Base-by-base conservation (phyloP, 352 stramenopile genomes). In the Phytopythium aichiense region DNA sequence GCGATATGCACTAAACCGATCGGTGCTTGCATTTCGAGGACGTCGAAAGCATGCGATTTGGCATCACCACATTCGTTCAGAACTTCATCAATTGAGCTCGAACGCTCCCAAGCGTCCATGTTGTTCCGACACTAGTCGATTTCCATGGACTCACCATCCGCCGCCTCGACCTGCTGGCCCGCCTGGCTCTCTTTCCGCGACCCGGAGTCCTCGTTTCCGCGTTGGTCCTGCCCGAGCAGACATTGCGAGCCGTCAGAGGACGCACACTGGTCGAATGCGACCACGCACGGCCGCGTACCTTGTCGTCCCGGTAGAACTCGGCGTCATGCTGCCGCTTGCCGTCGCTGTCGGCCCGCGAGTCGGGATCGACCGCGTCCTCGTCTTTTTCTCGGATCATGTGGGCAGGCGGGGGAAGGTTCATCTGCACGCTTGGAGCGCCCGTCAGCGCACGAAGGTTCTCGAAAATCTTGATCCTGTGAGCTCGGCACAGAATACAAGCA, bases 231-330 rank as follows among this genome's bases (percentile, higher is more conserved):
- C 56, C 31, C 7, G 12, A 40, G 6, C 20, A 28, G 4, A 18
- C n/a, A 63, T 12, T 20, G 16, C 9, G 23, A 11, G 30, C 13
- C n/a, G 18, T 31, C 15, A 51, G 22, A 18, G 9, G 3, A 31
- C 16, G 16, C 45, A 25, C 1, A 2, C 45, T 9, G 9, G 35
- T 40, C 35, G 12, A 40, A 11, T 11, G 12, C 8, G 35, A 15
- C 35, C 35, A 40, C 35, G 2, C 35, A 40, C 35, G 15, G 9
- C 35, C 35, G 7, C 28, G 20, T 50, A 87, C 83, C 69, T 95
- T 87, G 38, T 92, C 86, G 62, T 93, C 77, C 57, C 60, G 74
- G 80, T 88, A 95, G 64, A 92, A 92, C 60, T 95, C 86, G 22
- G 81, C 82, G 37, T 95, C 86, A 51, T 90, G 79, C 61, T 90